Conservation (phyloP, 352 stramenopile genomes). For the Achlya hypogyna region DNA sequence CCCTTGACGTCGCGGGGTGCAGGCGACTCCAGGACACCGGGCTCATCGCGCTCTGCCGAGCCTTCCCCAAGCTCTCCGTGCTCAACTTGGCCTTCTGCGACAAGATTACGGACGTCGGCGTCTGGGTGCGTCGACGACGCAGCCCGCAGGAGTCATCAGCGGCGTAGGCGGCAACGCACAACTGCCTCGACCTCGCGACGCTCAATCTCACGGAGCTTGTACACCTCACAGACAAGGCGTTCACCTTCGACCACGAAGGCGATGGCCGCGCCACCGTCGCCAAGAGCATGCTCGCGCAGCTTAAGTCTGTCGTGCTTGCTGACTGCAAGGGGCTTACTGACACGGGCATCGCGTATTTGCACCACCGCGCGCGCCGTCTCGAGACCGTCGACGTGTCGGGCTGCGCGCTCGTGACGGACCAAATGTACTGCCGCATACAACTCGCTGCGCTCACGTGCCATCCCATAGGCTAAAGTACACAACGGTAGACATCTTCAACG, state of each 20-base stretch:
- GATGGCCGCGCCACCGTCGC: constrained; percentile 75
- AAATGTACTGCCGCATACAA: background rate
- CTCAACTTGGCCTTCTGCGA: constrained; percentile 78
- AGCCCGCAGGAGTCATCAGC: background rate
- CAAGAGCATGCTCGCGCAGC: constrained; percentile 54
- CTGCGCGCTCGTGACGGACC: constrained; percentile 57
- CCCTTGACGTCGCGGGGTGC: constrained; percentile 72
- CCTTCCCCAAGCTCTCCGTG: constrained; percentile 44
- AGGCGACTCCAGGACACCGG: constrained; percentile 69
- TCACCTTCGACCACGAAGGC: constrained; percentile 74
- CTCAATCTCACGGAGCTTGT: constrained; percentile 80
- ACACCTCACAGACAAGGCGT: constrained; percentile 54
- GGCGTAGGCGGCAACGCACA: constrained; percentile 50
- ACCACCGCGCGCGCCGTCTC: constrained; percentile 43
- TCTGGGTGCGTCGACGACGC: constrained; percentile 23
- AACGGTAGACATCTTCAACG: constrained; percentile 57
- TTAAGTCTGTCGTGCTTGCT: constrained; percentile 51
- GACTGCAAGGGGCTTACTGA: constrained; percentile 70
- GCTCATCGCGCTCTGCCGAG: constrained; percentile 50
- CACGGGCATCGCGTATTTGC: constrained; percentile 56
- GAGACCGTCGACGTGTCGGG: constrained; percentile 43
- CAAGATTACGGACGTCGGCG: constrained; percentile 67
- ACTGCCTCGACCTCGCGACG: constrained; percentile 67
- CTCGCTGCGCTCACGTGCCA: too few species aligned
- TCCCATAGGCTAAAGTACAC: constrained; percentile 45